Conservation (phyloP, 225 moss, liverwort and hornwort species). For the Sphagnum tenellum region DNA sequence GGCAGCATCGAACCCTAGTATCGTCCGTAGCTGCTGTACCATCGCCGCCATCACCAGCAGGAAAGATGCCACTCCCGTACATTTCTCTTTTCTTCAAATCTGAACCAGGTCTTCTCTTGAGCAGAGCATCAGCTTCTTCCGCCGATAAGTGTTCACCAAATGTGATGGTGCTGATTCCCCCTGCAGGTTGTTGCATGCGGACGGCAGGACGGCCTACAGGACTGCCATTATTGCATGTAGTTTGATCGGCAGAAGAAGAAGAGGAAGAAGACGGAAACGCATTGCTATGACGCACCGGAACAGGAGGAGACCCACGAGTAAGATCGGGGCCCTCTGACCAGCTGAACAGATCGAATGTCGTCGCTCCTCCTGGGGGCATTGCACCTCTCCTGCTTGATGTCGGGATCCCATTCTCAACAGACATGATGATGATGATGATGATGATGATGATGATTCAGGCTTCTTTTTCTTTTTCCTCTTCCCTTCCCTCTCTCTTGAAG, state of each 20-base stretch:
- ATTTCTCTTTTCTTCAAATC: slow-evolving; percentile 80
- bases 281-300: slow-evolving; percentile 53
- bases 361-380: slow-evolving; percentile 81
- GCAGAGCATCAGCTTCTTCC: slow-evolving; percentile 60
- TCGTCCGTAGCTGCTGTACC: slow-evolving; percentile 36
- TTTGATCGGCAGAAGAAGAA: slow-evolving; percentile 36
- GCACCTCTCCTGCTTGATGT: slow-evolving; percentile 57
- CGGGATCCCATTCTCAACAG: slow-evolving; percentile 54
- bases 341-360: slow-evolving; percentile 86
- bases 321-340: slow-evolving; percentile 64
- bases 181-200: slow-evolving; percentile 86
- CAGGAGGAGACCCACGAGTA: slow-evolving; percentile 19
- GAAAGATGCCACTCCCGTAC: slow-evolving; percentile 85
- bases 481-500: no score
- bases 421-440: slow-evolving; percentile 26
- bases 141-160: slow-evolving; percentile 64
- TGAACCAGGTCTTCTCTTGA: slow-evolving; percentile 42
- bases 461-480: no score
- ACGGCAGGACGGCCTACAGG: slow-evolving; percentile 54
- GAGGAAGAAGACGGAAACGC: slow-evolving; percentile 10
- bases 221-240: slow-evolving; percentile 23
- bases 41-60: slow-evolving; percentile 49
- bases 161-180: slow-evolving; percentile 61
- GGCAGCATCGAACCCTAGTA: slow-evolving; percentile 47
- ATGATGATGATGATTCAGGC: no score